Evolutionary conservation across 2,329 filamentous ascomycete genomes (phyloP).

Genomic region (Phaeosphaeriaceae sp.): DNA sequence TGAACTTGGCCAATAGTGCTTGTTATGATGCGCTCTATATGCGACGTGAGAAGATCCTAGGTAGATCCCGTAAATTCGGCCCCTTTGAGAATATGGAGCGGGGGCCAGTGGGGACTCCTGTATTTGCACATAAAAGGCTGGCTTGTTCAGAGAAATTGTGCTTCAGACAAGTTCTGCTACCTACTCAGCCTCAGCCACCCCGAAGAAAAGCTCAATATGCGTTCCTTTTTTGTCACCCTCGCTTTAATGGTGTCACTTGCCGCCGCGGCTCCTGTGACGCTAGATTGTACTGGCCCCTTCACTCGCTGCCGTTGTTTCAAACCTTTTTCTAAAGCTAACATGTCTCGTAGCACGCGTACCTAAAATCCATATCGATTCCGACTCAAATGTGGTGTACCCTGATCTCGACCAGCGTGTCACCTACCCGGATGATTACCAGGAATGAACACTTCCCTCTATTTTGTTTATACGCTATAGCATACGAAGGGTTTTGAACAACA

Average conservation of each 20-base stretch:
- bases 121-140: no score
- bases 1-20: no score
- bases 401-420: not conserved
- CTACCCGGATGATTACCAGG: not conserved
- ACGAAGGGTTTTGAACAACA: no score
- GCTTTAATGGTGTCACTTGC: not conserved
- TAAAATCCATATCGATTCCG: not conserved
- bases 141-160: no score
- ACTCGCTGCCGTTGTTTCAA: not conserved
- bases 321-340: not conserved
- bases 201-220: no score
- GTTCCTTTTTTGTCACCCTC: not conserved
- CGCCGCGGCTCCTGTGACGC: not conserved
- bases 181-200: no score
- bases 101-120: no score
- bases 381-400: not conserved
- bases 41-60: no score
- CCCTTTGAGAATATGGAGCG: no score
- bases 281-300: not conserved
- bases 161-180: no score
- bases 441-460: not conserved
- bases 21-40: no score
- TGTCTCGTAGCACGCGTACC: not conserved
- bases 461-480: not conserved
- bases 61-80: no score